Percentiles rank a stretch among this genome's conserved stretches.
These are phyloP conservation scores for Ensete glaucum DNA, from an alignment of 176 grass and related monocot genomes.

Conservation along the genomic window DNA sequence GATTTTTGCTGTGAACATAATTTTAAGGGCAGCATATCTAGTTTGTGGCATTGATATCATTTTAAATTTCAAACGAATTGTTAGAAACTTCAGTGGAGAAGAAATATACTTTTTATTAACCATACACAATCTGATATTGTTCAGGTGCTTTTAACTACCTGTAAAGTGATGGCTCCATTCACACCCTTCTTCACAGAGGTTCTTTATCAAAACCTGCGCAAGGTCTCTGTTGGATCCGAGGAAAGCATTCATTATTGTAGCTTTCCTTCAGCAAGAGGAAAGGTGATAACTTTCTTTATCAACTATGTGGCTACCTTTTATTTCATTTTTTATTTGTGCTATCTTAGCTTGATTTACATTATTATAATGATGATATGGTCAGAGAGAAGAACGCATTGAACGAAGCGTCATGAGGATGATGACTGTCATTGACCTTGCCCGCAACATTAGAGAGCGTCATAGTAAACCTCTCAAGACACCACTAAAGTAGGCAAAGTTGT, in stretches of 20 bases:
- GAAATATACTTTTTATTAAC: not conserved
- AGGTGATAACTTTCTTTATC: constrained; percentile 37
- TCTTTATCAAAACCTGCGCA: constrained; percentile 94
- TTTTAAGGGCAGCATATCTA: not conserved
- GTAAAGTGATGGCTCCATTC: constrained; percentile 88
- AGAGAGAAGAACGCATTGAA: constrained; percentile 98
- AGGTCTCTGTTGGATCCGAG: constrained; percentile 52
- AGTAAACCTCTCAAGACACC: constrained; percentile 94
- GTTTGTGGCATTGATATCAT: not conserved
- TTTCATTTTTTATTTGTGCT: constrained; percentile 13
- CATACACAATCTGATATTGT: constrained; percentile 13
- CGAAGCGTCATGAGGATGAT: constrained; percentile 96
- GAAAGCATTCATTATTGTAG: constrained; percentile 92
- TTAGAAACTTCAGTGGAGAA: not conserved
- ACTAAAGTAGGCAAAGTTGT: constrained; percentile 55
- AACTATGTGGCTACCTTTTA: not conserved
- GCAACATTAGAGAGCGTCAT: constrained; percentile 87
- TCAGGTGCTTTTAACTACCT: constrained; percentile 88
- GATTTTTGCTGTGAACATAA: not conserved
- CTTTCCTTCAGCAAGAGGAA: constrained; percentile 75
- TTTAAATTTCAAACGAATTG: not conserved
- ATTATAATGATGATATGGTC: constrained; percentile 15
- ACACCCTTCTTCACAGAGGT: constrained; percentile 98
- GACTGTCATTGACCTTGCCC: constrained; percentile 94
- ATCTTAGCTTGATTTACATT: constrained; percentile 11